phyloP scores from a whole-genome alignment of 306 rosid species.

The Aeschynomene evenia region DNA sequence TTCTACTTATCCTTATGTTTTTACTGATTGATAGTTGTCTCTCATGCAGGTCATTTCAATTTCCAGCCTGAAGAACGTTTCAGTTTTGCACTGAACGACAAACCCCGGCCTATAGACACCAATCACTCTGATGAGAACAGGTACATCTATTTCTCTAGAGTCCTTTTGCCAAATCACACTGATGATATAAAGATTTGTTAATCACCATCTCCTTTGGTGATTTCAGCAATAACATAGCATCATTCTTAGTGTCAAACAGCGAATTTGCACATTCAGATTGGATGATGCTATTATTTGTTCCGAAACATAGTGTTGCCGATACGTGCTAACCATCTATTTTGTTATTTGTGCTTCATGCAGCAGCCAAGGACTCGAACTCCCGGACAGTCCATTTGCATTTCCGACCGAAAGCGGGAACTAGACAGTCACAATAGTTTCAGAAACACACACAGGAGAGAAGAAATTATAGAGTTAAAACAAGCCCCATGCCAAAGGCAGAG shows the following conservation, averaged over 20 bases:
- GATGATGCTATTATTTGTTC: background rate
- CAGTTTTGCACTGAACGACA: slow-evolving; percentile 22
- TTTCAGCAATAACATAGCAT: background rate
- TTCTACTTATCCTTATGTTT: background rate
- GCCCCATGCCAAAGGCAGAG: background rate
- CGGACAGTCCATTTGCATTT: slow-evolving; percentile 73
- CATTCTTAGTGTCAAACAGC: background rate
- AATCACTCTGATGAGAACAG: slow-evolving; percentile 50
- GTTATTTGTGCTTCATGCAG: slow-evolving; percentile 21
- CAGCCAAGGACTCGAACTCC: slow-evolving; percentile 63
- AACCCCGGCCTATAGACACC: slow-evolving; percentile 28
- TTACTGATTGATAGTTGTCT: slow-evolving; percentile 9
- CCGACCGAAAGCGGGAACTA: slow-evolving; percentile 18
- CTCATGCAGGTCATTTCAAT: slow-evolving; percentile 45
- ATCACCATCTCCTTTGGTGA: background rate
- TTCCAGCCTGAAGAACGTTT: slow-evolving; percentile 41
- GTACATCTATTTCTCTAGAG: slow-evolving; percentile 32
- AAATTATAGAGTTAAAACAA: slow-evolving; percentile 34
- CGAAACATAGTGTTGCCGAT: background rate
- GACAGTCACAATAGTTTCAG: slow-evolving; percentile 22
- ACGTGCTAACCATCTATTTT: background rate
- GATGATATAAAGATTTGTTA: background rate
- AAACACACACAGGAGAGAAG: slow-evolving; percentile 25
- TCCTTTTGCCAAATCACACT: background rate
- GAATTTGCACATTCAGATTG: background rate